Evolutionary conservation across 306 rosid genomes (phyloP).

Genomic region (Fragaria ananassa): DNA sequence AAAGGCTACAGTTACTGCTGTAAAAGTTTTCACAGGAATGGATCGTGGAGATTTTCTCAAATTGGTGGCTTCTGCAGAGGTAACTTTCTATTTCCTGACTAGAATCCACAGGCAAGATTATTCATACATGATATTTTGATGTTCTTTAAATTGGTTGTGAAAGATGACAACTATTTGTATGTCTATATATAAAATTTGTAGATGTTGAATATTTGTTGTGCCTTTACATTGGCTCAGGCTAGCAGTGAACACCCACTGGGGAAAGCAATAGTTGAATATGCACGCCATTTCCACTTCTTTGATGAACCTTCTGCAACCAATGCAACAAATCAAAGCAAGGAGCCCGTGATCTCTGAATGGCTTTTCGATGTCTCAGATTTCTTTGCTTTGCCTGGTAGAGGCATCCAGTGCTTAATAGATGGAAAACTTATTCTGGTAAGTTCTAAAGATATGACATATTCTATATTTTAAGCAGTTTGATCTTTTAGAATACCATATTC

Average conservation of each 20-base stretch:
- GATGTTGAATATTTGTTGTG: neutral
- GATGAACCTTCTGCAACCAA: slow-evolving; percentile 55
- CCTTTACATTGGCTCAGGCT: slow-evolving; percentile 48
- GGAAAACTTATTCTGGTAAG: slow-evolving; percentile 69
- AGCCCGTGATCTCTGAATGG: slow-evolving; percentile 54
- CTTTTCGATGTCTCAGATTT: slow-evolving; percentile 77
- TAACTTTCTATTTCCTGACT: slow-evolving; percentile 32
- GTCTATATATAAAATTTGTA: neutral
- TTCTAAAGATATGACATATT: slow-evolving; percentile 1
- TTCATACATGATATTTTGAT: neutral
- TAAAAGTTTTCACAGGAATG: slow-evolving; percentile 78
- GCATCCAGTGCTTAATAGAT: slow-evolving; percentile 63
- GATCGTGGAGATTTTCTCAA: slow-evolving; percentile 90
- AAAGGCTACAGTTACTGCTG: slow-evolving; percentile 72
- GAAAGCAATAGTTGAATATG: slow-evolving; percentile 88
- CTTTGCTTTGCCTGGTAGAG: slow-evolving; percentile 83
- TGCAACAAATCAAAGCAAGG: slow-evolving; percentile 35
- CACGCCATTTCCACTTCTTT: slow-evolving; percentile 90
- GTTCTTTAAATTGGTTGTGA: neutral
- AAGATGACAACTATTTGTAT: slow-evolving; percentile 8
- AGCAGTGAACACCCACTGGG: slow-evolving; percentile 96
- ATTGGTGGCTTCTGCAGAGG: slow-evolving; percentile 99
- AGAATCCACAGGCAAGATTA: neutral
- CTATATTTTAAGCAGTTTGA: neutral
- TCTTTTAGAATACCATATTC: too few species aligned